Conservation (phyloP, 228 moss, liverwort and hornwort species). For the Sphagnum fallax region DNA sequence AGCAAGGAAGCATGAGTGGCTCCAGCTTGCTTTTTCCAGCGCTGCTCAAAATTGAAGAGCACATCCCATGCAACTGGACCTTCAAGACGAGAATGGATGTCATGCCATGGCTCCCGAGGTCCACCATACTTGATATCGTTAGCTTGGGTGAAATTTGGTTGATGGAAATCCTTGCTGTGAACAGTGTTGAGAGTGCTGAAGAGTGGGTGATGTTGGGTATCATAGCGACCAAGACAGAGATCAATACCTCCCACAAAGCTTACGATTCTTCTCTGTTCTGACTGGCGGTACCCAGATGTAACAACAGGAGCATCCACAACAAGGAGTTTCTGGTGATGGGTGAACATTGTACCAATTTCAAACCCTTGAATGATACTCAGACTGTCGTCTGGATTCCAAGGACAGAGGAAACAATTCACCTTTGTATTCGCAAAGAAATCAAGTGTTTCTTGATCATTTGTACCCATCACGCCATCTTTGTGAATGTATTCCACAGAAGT, state of each 20-base stretch:
- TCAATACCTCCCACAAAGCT: constrained; percentile 66
- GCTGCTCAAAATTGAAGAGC: constrained; percentile 70
- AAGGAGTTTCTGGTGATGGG: constrained; percentile 71
- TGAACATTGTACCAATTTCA: constrained; percentile 69
- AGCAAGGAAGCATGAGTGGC: constrained; percentile 2
- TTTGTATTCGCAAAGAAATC: constrained; percentile 25
- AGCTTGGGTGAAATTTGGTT: constrained; percentile 45
- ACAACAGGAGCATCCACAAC: constrained; percentile 63
- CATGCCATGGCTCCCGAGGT: constrained; percentile 81
- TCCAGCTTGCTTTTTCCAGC: constrained; percentile 58
- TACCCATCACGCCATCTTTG: constrained; percentile 68
- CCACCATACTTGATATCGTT: constrained; percentile 39
- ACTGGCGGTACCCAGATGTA: constrained; percentile 6
- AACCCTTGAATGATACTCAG: constrained; percentile 49
- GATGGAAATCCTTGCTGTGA: constrained; percentile 53
- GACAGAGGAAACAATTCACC: constrained; percentile 62
- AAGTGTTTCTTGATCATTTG: constrained; percentile 62
- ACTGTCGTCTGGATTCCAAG: constrained; percentile 54
- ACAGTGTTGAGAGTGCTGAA: constrained; percentile 44
- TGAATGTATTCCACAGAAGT: constrained; percentile 48
- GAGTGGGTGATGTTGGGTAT: constrained; percentile 54
- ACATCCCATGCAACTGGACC: constrained; percentile 69
- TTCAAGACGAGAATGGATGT: constrained; percentile 57
- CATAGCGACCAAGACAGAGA: constrained; percentile 64
- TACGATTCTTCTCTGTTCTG: constrained; percentile 35